Conservation (phyloP, 768 basidiomycete genomes). For the Bullera alba region DNA sequence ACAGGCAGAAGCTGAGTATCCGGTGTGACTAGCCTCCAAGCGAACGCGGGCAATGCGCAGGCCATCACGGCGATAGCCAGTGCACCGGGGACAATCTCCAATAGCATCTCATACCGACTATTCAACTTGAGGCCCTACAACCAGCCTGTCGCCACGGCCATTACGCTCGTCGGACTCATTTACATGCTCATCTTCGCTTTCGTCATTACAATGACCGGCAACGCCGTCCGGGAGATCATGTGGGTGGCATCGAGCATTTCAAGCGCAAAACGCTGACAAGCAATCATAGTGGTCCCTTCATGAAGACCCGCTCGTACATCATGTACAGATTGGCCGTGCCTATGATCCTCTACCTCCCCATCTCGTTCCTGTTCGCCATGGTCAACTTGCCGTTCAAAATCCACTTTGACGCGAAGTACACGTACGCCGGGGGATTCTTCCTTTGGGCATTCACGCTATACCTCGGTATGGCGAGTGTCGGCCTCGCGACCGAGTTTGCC, state of each 20-base stretch:
- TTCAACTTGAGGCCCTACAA: conserved; percentile 49
- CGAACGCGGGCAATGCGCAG: conserved; percentile 45
- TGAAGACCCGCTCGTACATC: conserved; percentile 46
- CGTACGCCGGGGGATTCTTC: conserved; percentile 47
- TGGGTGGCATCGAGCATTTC: neutral
- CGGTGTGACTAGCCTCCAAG: conserved; percentile 18
- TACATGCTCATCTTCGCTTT: conserved; percentile 45
- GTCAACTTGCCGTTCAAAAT: conserved; percentile 50
- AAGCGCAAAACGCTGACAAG: neutral
- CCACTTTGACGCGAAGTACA: conserved; percentile 48
- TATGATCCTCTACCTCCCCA: conserved; percentile 45
- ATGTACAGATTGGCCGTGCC: conserved; percentile 46
- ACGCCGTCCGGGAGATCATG: conserved; percentile 42
- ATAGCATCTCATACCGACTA: conserved; percentile 43
- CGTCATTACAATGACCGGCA: conserved; percentile 39
- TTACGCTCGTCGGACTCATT: conserved; percentile 49
- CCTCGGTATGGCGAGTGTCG: conserved; percentile 44
- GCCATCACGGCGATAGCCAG: conserved; percentile 47
- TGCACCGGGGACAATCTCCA: conserved; percentile 49
- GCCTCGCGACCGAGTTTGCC: conserved; percentile 44
- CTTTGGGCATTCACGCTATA: conserved; percentile 45
- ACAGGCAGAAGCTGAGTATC: neutral
- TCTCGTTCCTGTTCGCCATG: conserved; percentile 50
- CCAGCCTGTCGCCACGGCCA: conserved; percentile 48
- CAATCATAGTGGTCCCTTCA: conserved; percentile 44